Evolutionary conservation across 2,329 filamentous ascomycete genomes (phyloP).

Genomic region (Alternaria sp.): DNA sequence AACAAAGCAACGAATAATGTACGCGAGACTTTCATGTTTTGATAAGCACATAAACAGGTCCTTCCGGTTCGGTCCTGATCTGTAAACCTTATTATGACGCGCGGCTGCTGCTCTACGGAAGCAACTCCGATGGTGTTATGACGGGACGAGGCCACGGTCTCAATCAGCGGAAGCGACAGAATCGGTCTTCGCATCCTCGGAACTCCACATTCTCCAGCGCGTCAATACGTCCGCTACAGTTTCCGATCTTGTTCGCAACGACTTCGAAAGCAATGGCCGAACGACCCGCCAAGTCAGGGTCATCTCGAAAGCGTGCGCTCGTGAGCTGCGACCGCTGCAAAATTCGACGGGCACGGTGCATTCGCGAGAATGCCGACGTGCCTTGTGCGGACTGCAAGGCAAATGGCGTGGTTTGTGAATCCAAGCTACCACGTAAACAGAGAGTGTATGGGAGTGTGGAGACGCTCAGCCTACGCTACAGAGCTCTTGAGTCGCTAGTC

Average conservation of each 20-base stretch:
- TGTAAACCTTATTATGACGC: constrained; percentile 3
- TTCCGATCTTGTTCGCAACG: not conserved
- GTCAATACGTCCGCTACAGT: constrained; percentile 1
- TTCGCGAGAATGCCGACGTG: constrained; percentile 38
- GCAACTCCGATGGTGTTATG: constrained; percentile 10
- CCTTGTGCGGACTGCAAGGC: constrained; percentile 53
- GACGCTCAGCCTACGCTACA: constrained; percentile 55
- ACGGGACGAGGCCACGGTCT: constrained; percentile 6
- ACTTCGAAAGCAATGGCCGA: constrained; percentile 18
- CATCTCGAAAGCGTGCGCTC: constrained; percentile 39
- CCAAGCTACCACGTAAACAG: constrained; percentile 55
- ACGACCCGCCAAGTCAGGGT: constrained; percentile 27
- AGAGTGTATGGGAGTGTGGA: constrained; percentile 58
- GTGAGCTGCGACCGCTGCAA: constrained; percentile 45
- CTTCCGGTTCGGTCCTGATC: constrained; percentile 1
- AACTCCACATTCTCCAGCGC: constrained; percentile 12
- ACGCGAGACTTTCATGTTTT: not conserved
- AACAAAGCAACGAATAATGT: not conserved
- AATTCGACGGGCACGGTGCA: constrained; percentile 38
- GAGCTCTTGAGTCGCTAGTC: constrained; percentile 54
- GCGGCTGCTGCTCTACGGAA: constrained; percentile 12
- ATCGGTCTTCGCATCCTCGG: constrained; percentile 8
- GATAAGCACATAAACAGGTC: constrained; percentile 1
- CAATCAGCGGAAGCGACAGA: not conserved
- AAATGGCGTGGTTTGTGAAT: constrained; percentile 53